phyloP scores from a whole-genome alignment of 108 stramenopile species.

The Pseudonitzschia pungens region DNA sequence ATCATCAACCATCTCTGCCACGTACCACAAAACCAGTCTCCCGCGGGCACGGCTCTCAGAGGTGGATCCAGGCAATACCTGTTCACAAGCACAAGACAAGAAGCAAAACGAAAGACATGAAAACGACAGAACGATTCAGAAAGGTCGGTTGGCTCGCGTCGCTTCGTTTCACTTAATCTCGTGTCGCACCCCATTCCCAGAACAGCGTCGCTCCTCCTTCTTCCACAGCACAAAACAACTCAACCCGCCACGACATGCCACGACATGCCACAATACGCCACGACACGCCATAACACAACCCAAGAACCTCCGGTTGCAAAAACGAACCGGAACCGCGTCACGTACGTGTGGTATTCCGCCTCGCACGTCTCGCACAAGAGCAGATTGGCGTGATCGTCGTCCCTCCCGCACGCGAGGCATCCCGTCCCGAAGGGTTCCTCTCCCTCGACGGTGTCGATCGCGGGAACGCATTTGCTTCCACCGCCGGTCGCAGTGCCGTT shows the following conservation, averaged over 20 bases:
- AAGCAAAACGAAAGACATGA: neutral
- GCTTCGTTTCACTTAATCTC: too few relatives aligned
- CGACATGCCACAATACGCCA: too few relatives aligned
- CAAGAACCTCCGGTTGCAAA: neutral
- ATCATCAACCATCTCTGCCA: neutral
- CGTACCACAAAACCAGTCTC: slow-evolving; percentile 84
- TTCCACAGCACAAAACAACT: too few relatives aligned
- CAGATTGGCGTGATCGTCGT: slow-evolving; percentile 80
- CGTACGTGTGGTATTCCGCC: slow-evolving; percentile 82
- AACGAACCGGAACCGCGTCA: neutral
- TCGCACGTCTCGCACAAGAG: slow-evolving; percentile 80
- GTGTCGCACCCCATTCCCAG: too few relatives aligned
- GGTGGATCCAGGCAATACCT: slow-evolving; percentile 36
- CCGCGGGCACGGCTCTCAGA: slow-evolving; percentile 62
- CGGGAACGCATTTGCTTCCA: too few relatives aligned
- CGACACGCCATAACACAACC: neutral
- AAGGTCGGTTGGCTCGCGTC: neutral
- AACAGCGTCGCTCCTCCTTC: too few relatives aligned
- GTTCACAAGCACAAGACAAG: neutral
- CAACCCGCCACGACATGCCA: too few relatives aligned
- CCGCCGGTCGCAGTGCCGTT: neutral
- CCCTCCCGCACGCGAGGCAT: slow-evolving; percentile 63
- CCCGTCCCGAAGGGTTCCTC: slow-evolving; percentile 41
- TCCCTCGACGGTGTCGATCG: too few relatives aligned
- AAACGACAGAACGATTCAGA: neutral